These are phyloP conservation scores for peach (Prunus persica) DNA, from an alignment of 306 rosid species.

Conservation along the genomic window Prunus_persica_NCBIv2 NC_034011.1:23673001-23673500, in stretches of 20 bases:
- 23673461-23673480: not conserved
- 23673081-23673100: slow-evolving; percentile 21
- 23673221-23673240: slow-evolving; percentile 40
- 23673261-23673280: not conserved
- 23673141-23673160: slow-evolving; percentile 35
- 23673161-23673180: slow-evolving; percentile 17
- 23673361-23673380: not conserved
- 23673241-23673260: slow-evolving; percentile 1
- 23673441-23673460: not conserved
- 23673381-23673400: slow-evolving; percentile 1
- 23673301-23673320: slow-evolving; percentile 8
- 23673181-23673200: slow-evolving; percentile 28
- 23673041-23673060: slow-evolving; percentile 2
- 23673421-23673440: not conserved
- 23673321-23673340: slow-evolving; percentile 38
- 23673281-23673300: slow-evolving; percentile 12
- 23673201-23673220: slow-evolving; percentile 30
- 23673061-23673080: slow-evolving; percentile 1
- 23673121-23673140: slow-evolving; percentile 22
- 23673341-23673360: slow-evolving; percentile 8
- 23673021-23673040: not conserved
- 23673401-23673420: not conserved
- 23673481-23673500: not conserved
- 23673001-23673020: slow-evolving; percentile 26
- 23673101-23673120: slow-evolving; percentile 16